Conservation (phyloP, 1,284 basidiomycete species). For the Gomphus bonarii region DNA sequence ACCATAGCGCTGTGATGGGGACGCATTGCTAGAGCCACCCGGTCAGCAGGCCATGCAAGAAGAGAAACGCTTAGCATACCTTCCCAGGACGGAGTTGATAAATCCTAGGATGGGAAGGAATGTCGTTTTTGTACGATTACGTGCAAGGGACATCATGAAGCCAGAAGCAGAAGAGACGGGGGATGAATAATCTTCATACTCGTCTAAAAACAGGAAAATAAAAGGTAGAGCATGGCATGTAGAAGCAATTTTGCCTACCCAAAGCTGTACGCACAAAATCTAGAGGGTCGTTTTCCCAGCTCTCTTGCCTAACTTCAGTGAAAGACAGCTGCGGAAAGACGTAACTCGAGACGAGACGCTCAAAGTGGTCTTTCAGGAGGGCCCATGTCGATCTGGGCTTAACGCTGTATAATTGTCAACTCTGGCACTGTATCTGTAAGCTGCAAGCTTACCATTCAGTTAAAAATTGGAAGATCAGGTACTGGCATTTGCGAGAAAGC, state of each 20-base stretch:
- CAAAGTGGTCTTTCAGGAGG: slow-evolving; percentile 73
- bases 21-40: slow-evolving; percentile 32
- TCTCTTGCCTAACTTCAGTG: slow-evolving; percentile 49
- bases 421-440: background rate
- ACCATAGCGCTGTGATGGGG: slow-evolving; percentile 63
- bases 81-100: slow-evolving; percentile 59
- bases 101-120: slow-evolving; percentile 72
- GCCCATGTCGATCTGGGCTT: slow-evolving; percentile 85
- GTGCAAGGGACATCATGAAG: slow-evolving; percentile 68
- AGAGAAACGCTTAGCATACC: slow-evolving; percentile 33
- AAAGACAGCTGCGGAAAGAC: slow-evolving; percentile 83
- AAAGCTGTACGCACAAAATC: slow-evolving; percentile 68
- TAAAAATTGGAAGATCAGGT: slow-evolving; percentile 73
- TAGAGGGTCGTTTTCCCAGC: slow-evolving; percentile 71
- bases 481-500: slow-evolving; percentile 74
- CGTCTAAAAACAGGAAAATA: slow-evolving; percentile 36
- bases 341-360: slow-evolving; percentile 63
- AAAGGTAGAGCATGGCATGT: background rate
- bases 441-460: slow-evolving; percentile 55
- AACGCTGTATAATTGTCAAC: slow-evolving; percentile 37
- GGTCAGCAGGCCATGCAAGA: background rate
- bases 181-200: slow-evolving; percentile 67
- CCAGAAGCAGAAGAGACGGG: slow-evolving; percentile 69
- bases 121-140: slow-evolving; percentile 65
- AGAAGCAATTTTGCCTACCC: slow-evolving; percentile 35